phyloP scores from a whole-genome alignment of 1,284 basidiomycete species.

The Microbotryomycetes sp. region DNA sequence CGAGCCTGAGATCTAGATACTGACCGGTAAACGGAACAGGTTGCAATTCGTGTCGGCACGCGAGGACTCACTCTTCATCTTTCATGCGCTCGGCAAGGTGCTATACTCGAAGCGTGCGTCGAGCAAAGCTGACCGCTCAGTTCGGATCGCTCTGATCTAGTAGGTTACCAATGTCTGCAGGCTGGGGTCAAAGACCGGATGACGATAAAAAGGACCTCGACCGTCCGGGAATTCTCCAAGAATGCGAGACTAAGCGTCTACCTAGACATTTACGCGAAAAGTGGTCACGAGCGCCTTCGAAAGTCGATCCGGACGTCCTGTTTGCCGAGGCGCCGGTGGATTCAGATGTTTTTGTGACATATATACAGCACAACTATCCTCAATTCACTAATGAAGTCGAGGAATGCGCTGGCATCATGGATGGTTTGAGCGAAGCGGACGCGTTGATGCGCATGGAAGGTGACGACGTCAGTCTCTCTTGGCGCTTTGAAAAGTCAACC shows the following conservation, averaged over 20 bases:
- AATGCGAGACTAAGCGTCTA: conserved; percentile 20
- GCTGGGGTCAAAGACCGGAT: conserved; percentile 35
- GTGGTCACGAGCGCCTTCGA: conserved; percentile 45
- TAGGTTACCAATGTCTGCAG: conserved; percentile 12
- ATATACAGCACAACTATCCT: conserved; percentile 87
- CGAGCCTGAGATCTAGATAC: background rate
- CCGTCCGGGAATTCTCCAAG: conserved; percentile 23
- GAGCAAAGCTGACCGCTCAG: background rate
- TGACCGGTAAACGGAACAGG: conserved; percentile 49
- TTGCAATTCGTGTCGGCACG: conserved; percentile 55
- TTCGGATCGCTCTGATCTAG: background rate
- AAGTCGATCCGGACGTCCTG: conserved; percentile 71
- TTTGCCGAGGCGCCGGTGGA: conserved; percentile 86
- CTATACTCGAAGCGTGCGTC: conserved; percentile 88
- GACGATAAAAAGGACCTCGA: conserved; percentile 37
- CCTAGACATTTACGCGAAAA: conserved; percentile 25
- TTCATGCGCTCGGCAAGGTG: conserved; percentile 88
- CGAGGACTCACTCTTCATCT: conserved; percentile 79
- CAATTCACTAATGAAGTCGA: conserved; percentile 74
- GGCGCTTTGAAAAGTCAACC: background rate
- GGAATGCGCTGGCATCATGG: conserved; percentile 61
- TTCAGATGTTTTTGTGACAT: conserved; percentile 75
- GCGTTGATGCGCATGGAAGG: conserved; percentile 54
- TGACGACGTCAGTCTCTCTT: conserved; percentile 54
- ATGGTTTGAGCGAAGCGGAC: conserved; percentile 75